Base-by-base conservation (phyloP, 345 rosid species). In the Anastatica hierochuntica region DNA sequence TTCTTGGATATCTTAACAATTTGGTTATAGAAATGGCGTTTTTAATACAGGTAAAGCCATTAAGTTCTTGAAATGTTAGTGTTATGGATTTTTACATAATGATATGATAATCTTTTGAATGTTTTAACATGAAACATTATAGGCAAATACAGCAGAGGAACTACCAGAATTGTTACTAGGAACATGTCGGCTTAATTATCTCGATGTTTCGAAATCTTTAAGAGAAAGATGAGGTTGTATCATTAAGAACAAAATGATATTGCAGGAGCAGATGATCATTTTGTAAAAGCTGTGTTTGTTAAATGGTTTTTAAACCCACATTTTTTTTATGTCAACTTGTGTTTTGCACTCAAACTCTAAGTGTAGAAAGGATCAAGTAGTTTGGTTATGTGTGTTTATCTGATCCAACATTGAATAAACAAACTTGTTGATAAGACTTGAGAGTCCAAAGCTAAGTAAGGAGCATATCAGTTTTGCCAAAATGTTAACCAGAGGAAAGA, bases 1-100 rank as follows among this genome's bases (percentile, higher is more conserved):
- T 83, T 55, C 82, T 81, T 9, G 94, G 99, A 12, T 85, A 94
- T 52, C 71, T 94, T 12, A 88, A 61, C 81, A 85, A 80, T 59
- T 44, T 88, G 78, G 90, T 88, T 43, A 56, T 85, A 12, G 99
- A 88, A 79, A 72, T 88, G 94, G 97, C 99, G 40, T 94, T 88
- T 75, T 26, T 94, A 68, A 70, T 94, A 62, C 89, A 94, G 88
- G 96, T 83, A 31, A 29, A 29, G 10, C 1, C 7, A 6, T n/a
- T 7, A 13, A 11, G 7, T 6, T n/a, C n/a, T n/a, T n/a, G n/a
- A n/a, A n/a, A n/a, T n/a, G n/a, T 27, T 47, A n/a, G n/a, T n/a
- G n/a, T n/a, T n/a, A n/a, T n/a, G n/a, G n/a, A n/a, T n/a, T n/a
- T n/a, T n/a, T n/a, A n/a, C n/a, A n/a, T n/a, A 14, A 20, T n/a